These are phyloP conservation scores for Dichotomocladium elegans DNA, from an alignment of 371 early-diverging fungal genomes.

Conservation along the genomic window DNA sequence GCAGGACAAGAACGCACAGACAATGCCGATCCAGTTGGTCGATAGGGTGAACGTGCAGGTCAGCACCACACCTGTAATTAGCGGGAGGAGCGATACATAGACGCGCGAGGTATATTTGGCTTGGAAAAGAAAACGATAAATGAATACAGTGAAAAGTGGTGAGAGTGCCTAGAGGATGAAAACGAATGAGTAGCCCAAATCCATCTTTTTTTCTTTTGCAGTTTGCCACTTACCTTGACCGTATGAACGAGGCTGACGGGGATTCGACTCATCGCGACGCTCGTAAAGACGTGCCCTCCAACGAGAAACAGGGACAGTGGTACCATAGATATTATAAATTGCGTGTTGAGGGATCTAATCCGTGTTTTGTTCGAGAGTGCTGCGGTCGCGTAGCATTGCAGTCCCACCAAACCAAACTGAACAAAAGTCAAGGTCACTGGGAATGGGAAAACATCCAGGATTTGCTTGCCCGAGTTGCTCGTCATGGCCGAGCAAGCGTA, in stretches of 20 bases:
- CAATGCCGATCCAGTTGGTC: constrained; percentile 48
- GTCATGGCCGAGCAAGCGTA: constrained; percentile 75
- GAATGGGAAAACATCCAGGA: constrained; percentile 64
- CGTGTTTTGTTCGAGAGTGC: constrained; percentile 33
- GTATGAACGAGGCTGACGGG: constrained; percentile 86
- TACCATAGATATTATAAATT: constrained; percentile 55
- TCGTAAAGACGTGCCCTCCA: constrained; percentile 77
- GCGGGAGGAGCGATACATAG: constrained; percentile 73
- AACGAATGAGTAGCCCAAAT: background rate
- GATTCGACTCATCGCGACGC: constrained; percentile 69
- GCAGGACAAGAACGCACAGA: constrained; percentile 71
- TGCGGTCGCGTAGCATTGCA: constrained; percentile 51
- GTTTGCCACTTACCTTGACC: constrained; percentile 63
- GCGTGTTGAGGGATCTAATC: constrained; percentile 49
- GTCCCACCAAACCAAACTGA: constrained; percentile 71
- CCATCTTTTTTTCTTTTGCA: constrained; percentile 4
- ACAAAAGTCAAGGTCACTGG: constrained; percentile 78
- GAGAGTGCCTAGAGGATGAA: constrained; percentile 56
- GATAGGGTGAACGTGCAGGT: constrained; percentile 6
- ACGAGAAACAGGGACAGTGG: constrained; percentile 77
- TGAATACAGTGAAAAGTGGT: constrained; percentile 82
- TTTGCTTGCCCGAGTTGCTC: constrained; percentile 76
- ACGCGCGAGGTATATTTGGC: constrained; percentile 64
- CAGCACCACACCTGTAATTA: constrained; percentile 83
- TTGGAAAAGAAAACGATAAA: constrained; percentile 66